These are phyloP conservation scores for Hortaea werneckii DNA, from an alignment of 2,329 filamentous ascomycete genomes.

Conservation along the genomic window DNA sequence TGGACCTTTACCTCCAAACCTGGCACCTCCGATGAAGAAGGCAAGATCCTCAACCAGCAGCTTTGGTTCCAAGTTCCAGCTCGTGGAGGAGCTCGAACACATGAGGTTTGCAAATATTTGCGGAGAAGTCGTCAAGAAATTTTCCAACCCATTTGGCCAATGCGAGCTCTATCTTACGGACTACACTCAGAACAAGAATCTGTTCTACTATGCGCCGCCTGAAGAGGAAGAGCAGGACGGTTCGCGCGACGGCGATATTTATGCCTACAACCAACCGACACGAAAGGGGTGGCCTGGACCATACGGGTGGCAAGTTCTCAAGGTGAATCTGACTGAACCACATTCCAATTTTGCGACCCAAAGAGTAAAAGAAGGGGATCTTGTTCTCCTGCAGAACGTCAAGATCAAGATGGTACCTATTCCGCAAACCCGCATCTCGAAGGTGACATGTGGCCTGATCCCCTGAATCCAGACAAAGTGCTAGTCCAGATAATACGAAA, in stretches of 20 bases:
- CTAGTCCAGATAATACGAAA: constrained; percentile 44
- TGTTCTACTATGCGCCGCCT: constrained; percentile 47
- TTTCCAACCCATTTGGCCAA: constrained; percentile 29
- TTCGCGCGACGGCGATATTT: constrained; percentile 18
- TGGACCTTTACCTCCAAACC: neutral
- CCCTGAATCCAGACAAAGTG: constrained; percentile 41
- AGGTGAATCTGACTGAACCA: constrained; percentile 59
- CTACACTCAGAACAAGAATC: constrained; percentile 60
- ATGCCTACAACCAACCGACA: constrained; percentile 23
- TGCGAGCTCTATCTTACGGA: constrained; percentile 67
- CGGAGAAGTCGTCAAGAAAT: constrained; percentile 58
- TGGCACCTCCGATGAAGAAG: constrained; percentile 1
- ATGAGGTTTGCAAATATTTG: constrained; percentile 57
- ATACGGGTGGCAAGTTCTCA: constrained; percentile 59
- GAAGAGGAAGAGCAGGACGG: constrained; percentile 20
- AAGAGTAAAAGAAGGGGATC: constrained; percentile 48
- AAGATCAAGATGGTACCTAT: constrained; percentile 49
- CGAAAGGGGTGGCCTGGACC: constrained; percentile 59
- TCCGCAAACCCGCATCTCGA: constrained; percentile 47
- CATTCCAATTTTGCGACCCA: constrained; percentile 52
- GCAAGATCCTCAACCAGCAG: neutral
- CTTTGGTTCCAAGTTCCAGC: constrained; percentile 43
- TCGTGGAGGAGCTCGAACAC: constrained; percentile 53
- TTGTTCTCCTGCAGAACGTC: constrained; percentile 61
- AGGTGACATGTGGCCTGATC: constrained; percentile 59